Evolutionary conservation across 257 asterid genomes (phyloP).

Genomic region (Penstemon davidsonii): DNA sequence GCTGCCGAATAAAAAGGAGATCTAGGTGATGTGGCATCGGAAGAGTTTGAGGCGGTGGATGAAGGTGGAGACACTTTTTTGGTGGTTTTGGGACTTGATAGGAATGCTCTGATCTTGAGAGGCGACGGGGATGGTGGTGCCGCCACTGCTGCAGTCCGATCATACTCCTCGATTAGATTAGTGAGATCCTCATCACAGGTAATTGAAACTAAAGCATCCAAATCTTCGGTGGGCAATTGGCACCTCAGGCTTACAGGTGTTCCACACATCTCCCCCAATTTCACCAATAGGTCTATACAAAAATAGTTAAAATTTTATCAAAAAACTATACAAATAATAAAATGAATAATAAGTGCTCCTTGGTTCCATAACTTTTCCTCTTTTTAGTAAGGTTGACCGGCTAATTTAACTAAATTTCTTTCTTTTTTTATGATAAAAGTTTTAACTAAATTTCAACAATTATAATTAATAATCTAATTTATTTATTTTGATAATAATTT

Average conservation of each 20-base stretch:
- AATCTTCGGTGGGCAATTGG: constrained; percentile 72
- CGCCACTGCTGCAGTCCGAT: constrained; percentile 33
- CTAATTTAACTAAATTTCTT: too few species aligned
- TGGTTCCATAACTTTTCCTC: too few species aligned
- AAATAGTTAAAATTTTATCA: background rate
- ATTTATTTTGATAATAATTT: too few species aligned
- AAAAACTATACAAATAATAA: background rate
- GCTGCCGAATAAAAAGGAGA: constrained; percentile 29
- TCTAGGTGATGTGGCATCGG: constrained; percentile 51
- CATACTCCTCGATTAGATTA: constrained; percentile 79
- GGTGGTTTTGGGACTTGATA: constrained; percentile 55
- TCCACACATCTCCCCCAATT: constrained; percentile 67
- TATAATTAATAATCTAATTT: too few species aligned
- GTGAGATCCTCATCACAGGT: constrained; percentile 78
- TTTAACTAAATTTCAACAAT: too few species aligned
- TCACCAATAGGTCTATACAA: constrained; percentile 58
- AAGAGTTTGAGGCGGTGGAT: constrained; percentile 51
- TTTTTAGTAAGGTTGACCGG: too few species aligned
- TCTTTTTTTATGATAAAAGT: too few species aligned
- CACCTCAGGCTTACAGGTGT: constrained; percentile 60
- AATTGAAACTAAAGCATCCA: constrained; percentile 75
- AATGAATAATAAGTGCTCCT: background rate
- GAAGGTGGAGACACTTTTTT: constrained; percentile 51
- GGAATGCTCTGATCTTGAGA: constrained; percentile 72
- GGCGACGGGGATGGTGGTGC: constrained; percentile 34